Conservation (phyloP, 306 rosid species). For the Arachis hypogaea region DNA sequence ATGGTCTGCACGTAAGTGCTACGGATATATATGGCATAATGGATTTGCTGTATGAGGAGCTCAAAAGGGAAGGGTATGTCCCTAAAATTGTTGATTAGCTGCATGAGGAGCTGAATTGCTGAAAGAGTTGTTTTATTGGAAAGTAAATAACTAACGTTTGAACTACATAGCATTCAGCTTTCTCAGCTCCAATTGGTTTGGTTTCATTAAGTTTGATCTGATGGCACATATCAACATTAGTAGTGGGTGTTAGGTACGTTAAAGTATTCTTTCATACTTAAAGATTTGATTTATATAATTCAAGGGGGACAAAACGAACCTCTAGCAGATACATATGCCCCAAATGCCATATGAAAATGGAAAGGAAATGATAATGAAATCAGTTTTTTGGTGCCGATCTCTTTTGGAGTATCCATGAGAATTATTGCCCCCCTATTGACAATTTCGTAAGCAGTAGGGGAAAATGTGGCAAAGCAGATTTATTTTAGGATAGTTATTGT, state of each 20-base stretch:
- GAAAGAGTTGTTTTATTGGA: conserved; percentile 24
- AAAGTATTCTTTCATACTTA: conserved; percentile 26
- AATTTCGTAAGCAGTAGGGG: conserved; percentile 13
- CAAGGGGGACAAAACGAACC: conserved; percentile 9
- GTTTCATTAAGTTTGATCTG: conserved; percentile 31
- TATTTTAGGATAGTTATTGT: conserved; percentile 21
- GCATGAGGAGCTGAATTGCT: conserved; percentile 15
- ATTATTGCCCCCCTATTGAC: not conserved
- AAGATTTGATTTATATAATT: conserved; percentile 20
- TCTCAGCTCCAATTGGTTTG: conserved; percentile 33
- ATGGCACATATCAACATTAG: conserved; percentile 7
- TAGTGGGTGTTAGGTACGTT: not conserved
- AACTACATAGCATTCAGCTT: not conserved
- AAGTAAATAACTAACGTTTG: not conserved
- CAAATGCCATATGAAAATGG: conserved; percentile 24
- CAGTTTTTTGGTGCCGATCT: not conserved
- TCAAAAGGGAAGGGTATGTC: conserved; percentile 77
- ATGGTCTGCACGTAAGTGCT: conserved; percentile 50
- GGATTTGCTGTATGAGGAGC: conserved; percentile 61
- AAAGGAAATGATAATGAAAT: conserved; percentile 9
- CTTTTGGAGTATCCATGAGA: conserved; percentile 6
- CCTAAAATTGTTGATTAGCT: conserved; percentile 56
- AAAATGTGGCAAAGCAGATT: not conserved
- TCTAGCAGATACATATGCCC: conserved; percentile 9
- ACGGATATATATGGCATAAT: conserved; percentile 46